Percentiles rank a stretch among this genome's conserved stretches.
These are phyloP conservation scores for Hymenoscyphus fructigenus DNA, from an alignment of 2,329 filamentous ascomycete genomes.

Conservation along the genomic window DNA sequence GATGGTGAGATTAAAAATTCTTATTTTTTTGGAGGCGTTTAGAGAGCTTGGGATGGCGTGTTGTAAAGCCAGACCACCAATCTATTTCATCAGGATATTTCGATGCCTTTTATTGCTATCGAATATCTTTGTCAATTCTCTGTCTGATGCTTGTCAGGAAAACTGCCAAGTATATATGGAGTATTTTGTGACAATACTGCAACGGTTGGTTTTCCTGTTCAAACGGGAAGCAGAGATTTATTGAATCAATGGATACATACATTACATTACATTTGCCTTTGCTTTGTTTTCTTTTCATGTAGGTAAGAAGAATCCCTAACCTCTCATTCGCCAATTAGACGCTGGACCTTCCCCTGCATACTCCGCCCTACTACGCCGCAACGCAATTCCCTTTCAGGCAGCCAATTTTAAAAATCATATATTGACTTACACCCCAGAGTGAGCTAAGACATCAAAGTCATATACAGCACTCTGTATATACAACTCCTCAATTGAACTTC, in stretches of 20 bases:
- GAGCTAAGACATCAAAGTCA: background rate
- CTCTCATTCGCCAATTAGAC: no score
- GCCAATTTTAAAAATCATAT: background rate
- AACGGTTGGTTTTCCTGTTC: no score
- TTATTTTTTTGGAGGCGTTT: background rate
- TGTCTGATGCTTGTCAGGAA: background rate
- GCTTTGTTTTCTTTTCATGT: background rate
- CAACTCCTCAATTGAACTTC: no score
- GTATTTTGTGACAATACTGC: no score
- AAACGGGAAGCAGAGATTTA: no score
- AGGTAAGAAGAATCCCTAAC: background rate
- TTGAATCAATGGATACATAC: no score
- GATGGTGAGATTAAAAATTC: background rate
- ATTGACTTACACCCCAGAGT: no score
- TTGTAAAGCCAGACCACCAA: background rate
- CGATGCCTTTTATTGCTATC: background rate
- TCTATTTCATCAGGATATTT: constrained; percentile 7
- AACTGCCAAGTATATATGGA: no score
- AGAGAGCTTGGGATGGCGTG: background rate
- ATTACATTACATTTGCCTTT: no score
- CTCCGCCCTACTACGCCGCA: background rate
- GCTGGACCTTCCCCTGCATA: background rate
- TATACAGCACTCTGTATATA: no score
- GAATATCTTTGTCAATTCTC: background rate
- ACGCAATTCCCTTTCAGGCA: background rate